Base-by-base conservation (phyloP, 805 yeast species). In the Candida alai region DNA sequence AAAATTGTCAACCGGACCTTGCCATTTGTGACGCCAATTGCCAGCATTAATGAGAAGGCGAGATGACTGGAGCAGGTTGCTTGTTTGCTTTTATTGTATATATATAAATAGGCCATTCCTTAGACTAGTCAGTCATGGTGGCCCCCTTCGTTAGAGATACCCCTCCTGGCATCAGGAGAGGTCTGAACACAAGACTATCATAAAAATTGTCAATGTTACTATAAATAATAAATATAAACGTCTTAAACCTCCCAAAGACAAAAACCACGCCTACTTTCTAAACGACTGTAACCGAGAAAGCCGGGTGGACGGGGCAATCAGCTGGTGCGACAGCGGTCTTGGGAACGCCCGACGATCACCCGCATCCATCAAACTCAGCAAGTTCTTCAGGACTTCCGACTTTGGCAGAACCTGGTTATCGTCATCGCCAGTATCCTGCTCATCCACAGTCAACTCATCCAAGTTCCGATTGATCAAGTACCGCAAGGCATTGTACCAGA, bases 401-500 rank as follows among this genome's bases (percentile, higher is more conserved):
- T 34, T 37, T 4, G 42, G 43, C 16, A 44, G 48, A 12, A 41
- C 45, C 13, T 41, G 47, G 12, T 39, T 36, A 16, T 29, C 41
- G 12, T 41, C 41, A 18, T 33, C 40, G n/a, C 41, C 47, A 21
- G 44, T 49, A n/a, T 28, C 23, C 12, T 18, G 16, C 32, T 65
- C 71, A 36, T 67, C 77, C 28, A 73, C 58, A 10, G 68, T 60
- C 34, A 78, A 59, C 21, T 80, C 85, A 32, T 74, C 81, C 48
- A 76, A 60, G 40, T 71, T 78, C 51, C 84, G 65, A 51, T 78
- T 80, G 24, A 87, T 62, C 60, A 89, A 60, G 52, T 83, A 89
- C 35, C 83, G 72, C 41, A 90, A 65, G 0, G 96, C 84, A 49
- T 85, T 82, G 56, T 71, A 81, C 98, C 98, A 90, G 24, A 87